Evolutionary conservation across 768 basidiomycete species (phyloP).

Genomic region (Podaxis mareebaensis): DNA sequence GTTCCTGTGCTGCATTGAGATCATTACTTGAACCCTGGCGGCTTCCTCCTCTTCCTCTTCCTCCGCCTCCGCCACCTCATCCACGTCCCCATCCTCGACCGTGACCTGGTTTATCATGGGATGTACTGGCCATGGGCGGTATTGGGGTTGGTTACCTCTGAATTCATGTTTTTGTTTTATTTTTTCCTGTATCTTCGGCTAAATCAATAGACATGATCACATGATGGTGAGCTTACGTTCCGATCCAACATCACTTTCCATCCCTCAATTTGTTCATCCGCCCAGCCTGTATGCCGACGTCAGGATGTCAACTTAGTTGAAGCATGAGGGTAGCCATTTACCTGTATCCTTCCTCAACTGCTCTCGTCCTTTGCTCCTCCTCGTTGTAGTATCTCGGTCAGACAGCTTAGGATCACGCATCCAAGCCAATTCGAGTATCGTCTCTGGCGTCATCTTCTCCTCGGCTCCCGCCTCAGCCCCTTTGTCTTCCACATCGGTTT

Average conservation of each 20-base stretch:
- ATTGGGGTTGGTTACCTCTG: conserved; percentile 53
- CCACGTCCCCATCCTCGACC: conserved; percentile 25
- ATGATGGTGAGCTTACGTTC: conserved; percentile 55
- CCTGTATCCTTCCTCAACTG: conserved; percentile 47
- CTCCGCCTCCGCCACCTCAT: conserved; percentile 36
- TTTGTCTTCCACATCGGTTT: conserved; percentile 32
- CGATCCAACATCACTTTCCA: conserved; percentile 89
- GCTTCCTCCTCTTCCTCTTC: conserved; percentile 38
- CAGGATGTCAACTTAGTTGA: neutral
- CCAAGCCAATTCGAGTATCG: conserved; percentile 76
- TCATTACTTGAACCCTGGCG: conserved; percentile 38
- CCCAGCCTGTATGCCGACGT: conserved; percentile 51
- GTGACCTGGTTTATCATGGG: conserved; percentile 20
- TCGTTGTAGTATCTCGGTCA: conserved; percentile 70
- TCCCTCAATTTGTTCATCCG: conserved; percentile 87
- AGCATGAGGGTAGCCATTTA: too few species aligned
- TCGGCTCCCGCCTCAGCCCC: conserved; percentile 23
- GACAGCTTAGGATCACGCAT: conserved; percentile 74
- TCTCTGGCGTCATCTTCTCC: conserved; percentile 46
- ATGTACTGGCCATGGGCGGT: neutral
- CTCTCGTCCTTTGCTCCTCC: conserved; percentile 66
- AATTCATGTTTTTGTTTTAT: conserved; percentile 79
- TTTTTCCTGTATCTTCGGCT: conserved; percentile 67
- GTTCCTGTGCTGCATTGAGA: conserved; percentile 40
- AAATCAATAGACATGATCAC: neutral